Evolutionary conservation across 768 basidiomycete species (phyloP).

Genomic region (Thelephora ganbajun): DNA sequence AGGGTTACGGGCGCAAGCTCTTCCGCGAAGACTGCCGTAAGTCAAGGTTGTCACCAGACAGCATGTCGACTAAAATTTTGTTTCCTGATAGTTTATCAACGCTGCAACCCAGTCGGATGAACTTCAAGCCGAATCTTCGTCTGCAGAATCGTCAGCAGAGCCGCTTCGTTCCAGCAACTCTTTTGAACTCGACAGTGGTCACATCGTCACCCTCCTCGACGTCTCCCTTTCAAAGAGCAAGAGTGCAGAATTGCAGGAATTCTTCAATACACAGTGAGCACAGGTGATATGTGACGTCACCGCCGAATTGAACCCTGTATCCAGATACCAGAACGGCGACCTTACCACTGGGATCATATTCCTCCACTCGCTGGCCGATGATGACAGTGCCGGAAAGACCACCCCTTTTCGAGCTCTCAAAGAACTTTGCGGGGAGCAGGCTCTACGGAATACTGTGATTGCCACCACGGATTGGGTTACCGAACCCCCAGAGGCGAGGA

Average conservation of each 20-base stretch:
- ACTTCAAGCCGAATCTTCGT: not conserved
- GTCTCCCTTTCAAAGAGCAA: no score
- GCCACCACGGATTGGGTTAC: not conserved
- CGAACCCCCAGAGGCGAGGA: not conserved
- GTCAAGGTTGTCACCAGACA: not conserved
- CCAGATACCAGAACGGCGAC: not conserved
- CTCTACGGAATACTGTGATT: not conserved
- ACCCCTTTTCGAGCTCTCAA: not conserved
- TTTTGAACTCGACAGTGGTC: not conserved
- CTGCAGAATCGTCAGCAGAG: not conserved
- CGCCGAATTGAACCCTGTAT: not conserved
- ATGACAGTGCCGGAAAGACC: not conserved
- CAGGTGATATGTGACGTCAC: no score
- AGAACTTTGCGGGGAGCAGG: not conserved
- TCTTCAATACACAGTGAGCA: no score
- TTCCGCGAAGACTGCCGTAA: not conserved
- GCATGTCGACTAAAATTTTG: not conserved
- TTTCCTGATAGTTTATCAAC: not conserved
- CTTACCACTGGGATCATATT: not conserved
- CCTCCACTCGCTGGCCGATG: not conserved
- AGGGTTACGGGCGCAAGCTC: not conserved
- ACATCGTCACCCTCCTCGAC: no score
- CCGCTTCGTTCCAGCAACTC: not conserved
- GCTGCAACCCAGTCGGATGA: not conserved
- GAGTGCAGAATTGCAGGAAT: no score